Base-by-base conservation (phyloP, 768 basidiomycete species). In the Calocera viscosa region DNA sequence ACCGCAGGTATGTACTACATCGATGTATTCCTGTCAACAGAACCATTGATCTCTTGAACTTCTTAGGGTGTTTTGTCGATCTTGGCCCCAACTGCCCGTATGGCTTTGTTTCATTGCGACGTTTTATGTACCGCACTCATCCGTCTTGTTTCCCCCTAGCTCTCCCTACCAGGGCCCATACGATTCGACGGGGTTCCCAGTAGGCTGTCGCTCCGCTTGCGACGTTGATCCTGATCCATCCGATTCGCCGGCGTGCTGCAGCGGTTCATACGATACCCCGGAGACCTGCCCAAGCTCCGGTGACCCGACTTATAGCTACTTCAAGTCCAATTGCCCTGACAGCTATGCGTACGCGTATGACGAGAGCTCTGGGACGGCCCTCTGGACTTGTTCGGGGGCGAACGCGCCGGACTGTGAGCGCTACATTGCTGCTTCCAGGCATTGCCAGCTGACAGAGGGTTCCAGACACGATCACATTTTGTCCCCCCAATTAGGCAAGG, bases 131-230 rank as follows among this genome's bases (percentile, higher is more conserved):
- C n/a, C n/a, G n/a, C 14, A 14, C 35, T 38, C 7, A 38, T 14
- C 35, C 5, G 35, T 38, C 5, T 14, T 14, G 5, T 38, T 38
- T 14, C 5, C 35, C 35, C 5, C 35, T 14, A 14, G 7, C 5
- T 17, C 65, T 0, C 33, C 30, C 30, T 65, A 65, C 40, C 64
- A 64, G 38, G 40, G 40, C 0, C 69, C 67, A 16, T 66, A 32
- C 65, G 67, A 73, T 66, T 19, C 26, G 2, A 60, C 49, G 7
- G 71, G 71, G 22, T 47, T 67, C 66, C 68, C 71, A 33, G 67
- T 73, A 34, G 72, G 72, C 8, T 73, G 72, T 67, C 65, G 68
- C 26, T 70, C 67, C n/a, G 63, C 72, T 3, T 73, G 72, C 65
- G 22, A 64, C 0, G 71, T 73, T 39, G 69, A 70, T 47, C 64